phyloP scores from a whole-genome alignment of 495 filamentous ascomycete species.

The Xylaria intraflava region DNA sequence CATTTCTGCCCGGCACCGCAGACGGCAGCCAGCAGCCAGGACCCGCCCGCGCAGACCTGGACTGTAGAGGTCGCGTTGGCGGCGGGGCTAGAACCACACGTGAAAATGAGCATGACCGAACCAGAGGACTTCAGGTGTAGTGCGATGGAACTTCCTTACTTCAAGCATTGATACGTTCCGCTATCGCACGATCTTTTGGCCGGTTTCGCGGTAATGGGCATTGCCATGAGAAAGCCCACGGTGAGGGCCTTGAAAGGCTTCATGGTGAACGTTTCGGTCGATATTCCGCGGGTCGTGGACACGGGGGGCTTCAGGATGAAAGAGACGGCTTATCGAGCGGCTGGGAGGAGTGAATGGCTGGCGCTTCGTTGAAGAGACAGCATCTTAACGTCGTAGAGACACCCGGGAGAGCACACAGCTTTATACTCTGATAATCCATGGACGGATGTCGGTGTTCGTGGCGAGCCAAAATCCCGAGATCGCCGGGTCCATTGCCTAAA shows the following conservation, averaged over 20 bases:
- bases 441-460: no score
- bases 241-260: not conserved
- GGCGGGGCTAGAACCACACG: not conserved
- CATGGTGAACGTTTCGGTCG: not conserved
- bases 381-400: no score
- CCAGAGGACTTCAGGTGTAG: not conserved
- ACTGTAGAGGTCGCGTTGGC: not conserved
- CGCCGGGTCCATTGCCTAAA: no score
- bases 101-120: not conserved
- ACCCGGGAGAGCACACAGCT: no score
- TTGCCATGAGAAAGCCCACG: not conserved
- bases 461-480: no score
- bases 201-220: not conserved
- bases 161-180: conserved; percentile 11
- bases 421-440: no score
- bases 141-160: not conserved
- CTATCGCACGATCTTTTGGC: not conserved
- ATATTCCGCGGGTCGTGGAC: conserved; percentile 10
- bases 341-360: not conserved
- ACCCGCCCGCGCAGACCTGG: not conserved
- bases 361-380: no score
- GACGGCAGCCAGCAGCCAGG: not conserved
- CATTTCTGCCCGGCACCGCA: not conserved
- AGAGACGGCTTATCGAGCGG: not conserved
- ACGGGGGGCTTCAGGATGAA: not conserved